phyloP scores from a whole-genome alignment of 2,329 filamentous ascomycete species.

The Diaporthe destruens region DNA sequence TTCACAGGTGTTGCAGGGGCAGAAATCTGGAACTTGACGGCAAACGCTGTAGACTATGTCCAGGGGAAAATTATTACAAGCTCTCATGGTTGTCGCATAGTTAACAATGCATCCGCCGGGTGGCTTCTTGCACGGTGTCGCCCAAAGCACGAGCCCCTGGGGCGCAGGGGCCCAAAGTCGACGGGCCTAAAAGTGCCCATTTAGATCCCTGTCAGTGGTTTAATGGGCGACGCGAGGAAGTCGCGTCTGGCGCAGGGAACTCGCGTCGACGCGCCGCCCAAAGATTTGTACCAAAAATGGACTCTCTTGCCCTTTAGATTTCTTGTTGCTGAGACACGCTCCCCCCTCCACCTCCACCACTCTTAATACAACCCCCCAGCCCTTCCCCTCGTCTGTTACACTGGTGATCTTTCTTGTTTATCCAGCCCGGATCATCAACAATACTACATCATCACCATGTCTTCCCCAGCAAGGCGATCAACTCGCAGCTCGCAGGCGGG shows the following conservation, averaged over 20 bases:
- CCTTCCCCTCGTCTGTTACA: not conserved
- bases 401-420: constrained; percentile 15
- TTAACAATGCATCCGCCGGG: not conserved
- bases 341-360: constrained; percentile 9
- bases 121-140: not conserved
- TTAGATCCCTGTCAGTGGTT: constrained; percentile 28
- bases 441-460: constrained; percentile 61
- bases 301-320: constrained; percentile 16
- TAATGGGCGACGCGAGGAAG: constrained; percentile 29
- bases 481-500: constrained; percentile 67
- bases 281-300: constrained; percentile 31
- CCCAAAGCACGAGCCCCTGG: not conserved
- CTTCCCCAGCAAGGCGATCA: constrained; percentile 69
- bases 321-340: constrained; percentile 7
- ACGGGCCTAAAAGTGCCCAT: not conserved
- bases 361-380: not conserved
- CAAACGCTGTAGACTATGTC: not conserved
- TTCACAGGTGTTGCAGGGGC: not conserved
- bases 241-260: constrained; percentile 10
- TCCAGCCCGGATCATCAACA: constrained; percentile 29
- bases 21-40: not conserved
- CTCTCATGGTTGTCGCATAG: too few species aligned
- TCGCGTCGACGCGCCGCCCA: constrained; percentile 33
- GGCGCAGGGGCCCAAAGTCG: constrained; percentile 25
- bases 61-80: not conserved